Percentiles rank a stretch among this genome's conserved stretches.
These are phyloP conservation scores for Alternaria arborescens DNA, from an alignment of 2,329 filamentous ascomycete genomes.

Conservation along the genomic window DNA sequence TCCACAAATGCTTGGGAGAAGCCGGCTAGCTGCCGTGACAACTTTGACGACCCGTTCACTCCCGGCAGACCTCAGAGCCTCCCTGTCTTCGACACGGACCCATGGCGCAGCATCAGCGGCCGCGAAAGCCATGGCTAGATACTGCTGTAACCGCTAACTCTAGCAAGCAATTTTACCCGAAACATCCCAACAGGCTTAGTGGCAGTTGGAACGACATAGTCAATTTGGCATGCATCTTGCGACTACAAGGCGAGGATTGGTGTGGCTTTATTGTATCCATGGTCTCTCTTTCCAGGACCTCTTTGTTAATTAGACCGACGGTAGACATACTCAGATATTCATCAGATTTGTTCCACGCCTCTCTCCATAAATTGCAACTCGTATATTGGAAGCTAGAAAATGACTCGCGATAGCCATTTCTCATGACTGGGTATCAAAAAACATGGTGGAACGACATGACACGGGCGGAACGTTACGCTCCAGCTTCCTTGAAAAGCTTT, in stretches of 20 bases:
- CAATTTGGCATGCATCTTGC: not conserved
- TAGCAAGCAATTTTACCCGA: not conserved
- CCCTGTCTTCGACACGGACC: constrained; percentile 45
- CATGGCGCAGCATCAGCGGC: constrained; percentile 51
- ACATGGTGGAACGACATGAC: constrained; percentile 13
- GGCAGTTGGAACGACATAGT: not conserved
- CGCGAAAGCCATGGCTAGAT: constrained; percentile 49
- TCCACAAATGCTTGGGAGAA: constrained; percentile 46
- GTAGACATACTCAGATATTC: not conserved
- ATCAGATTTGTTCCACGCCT: constrained; percentile 1
- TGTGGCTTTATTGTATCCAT: not conserved
- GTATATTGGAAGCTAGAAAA: constrained; percentile 1
- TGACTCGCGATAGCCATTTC: constrained; percentile 3
- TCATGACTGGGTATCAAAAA: constrained; percentile 21
- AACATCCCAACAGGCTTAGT: not conserved
- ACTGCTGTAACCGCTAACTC: not conserved
- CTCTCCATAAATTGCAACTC: not conserved
- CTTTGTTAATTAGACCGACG: not conserved
- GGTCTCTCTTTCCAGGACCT: not conserved
- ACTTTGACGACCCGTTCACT: constrained; percentile 47
- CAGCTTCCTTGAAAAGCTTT: constrained; percentile 45
- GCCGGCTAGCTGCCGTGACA: constrained; percentile 33
- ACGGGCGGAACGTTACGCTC: constrained; percentile 26
- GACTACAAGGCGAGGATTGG: not conserved
- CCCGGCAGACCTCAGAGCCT: constrained; percentile 42